Percentiles rank a stretch among this genome's conserved stretches.
phyloP scores from a whole-genome alignment of 768 basidiomycete species.

The Neoboletus brunneissimus region DNA sequence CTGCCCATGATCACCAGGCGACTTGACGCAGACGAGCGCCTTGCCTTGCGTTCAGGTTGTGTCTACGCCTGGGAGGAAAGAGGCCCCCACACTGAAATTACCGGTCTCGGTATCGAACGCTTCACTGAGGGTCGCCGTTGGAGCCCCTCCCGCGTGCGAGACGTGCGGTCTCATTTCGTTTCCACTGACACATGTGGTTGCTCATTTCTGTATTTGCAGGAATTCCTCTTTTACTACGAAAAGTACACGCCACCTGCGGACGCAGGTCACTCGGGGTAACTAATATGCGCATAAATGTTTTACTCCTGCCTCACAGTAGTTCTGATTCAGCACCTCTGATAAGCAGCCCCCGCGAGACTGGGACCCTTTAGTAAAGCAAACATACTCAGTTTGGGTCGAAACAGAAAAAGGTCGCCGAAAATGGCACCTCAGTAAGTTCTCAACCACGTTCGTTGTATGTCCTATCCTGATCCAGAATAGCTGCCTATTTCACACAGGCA shows the following conservation, averaged over 20 bases:
- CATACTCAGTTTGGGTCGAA: constrained; percentile 76
- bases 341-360: constrained; percentile 57
- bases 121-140: constrained; percentile 83
- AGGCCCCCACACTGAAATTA: constrained; percentile 68
- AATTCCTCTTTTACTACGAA: constrained; percentile 85
- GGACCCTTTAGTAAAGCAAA: constrained; percentile 78
- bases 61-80: constrained; percentile 74
- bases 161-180: constrained; percentile 46
- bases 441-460: neutral
- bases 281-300: constrained; percentile 5
- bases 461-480: constrained; percentile 40
- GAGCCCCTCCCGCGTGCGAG: constrained; percentile 81
- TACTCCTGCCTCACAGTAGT: constrained; percentile 5
- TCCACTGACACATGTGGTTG: neutral
- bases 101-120: constrained; percentile 77
- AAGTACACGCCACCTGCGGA: constrained; percentile 55
- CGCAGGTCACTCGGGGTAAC: constrained; percentile 42
- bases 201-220: constrained; percentile 42
- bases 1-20: constrained; percentile 75
- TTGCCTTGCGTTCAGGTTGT: constrained; percentile 43
- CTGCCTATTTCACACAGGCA: constrained; percentile 78
- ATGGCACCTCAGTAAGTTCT: constrained; percentile 75
- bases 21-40: constrained; percentile 73
- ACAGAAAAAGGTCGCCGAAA: constrained; percentile 65
- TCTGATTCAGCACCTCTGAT: constrained; percentile 35